Evolutionary conservation across 371 early-diverging fungal species (phyloP).

Genomic region (Smittium mucronatum): DNA sequence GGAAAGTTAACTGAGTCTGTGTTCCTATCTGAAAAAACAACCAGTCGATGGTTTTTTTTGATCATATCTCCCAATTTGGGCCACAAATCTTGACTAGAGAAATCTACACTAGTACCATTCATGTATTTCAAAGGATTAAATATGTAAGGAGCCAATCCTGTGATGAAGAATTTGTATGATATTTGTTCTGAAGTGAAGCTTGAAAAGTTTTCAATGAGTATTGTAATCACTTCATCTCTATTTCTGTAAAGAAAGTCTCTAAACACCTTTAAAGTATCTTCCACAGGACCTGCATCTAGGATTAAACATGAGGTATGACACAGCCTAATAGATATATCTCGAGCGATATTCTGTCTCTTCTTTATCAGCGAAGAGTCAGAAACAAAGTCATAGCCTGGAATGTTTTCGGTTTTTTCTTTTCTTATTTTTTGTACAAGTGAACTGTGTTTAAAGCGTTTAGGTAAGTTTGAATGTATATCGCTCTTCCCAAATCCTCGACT

Average conservation of each 20-base stretch:
- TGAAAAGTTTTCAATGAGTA: constrained; percentile 53
- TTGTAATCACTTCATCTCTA: constrained; percentile 52
- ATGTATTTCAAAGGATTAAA: constrained; percentile 14
- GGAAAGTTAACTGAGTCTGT: constrained; percentile 40
- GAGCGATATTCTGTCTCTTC: neutral
- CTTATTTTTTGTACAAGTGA: too few species aligned
- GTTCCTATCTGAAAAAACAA: constrained; percentile 47
- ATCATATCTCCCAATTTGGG: constrained; percentile 55
- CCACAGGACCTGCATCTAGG: constrained; percentile 44
- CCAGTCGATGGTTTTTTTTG: constrained; percentile 43
- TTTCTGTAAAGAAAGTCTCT: constrained; percentile 44
- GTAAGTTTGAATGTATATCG: neutral
- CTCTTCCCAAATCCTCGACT: too few species aligned
- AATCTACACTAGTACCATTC: neutral
- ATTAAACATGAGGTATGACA: constrained; percentile 52
- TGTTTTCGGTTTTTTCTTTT: neutral
- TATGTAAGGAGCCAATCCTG: constrained; percentile 42
- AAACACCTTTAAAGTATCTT: constrained; percentile 36
- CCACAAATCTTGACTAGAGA: constrained; percentile 35
- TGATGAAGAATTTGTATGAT: constrained; percentile 36
- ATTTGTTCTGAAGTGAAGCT: constrained; percentile 38
- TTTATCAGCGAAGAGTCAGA: neutral
- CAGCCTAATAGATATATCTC: constrained; percentile 39
- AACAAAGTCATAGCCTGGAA: neutral
- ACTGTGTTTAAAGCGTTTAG: neutral